These are phyloP conservation scores for Kodamaea leandrae DNA, from an alignment of 805 yeast genomes.

Conservation along the genomic window DNA sequence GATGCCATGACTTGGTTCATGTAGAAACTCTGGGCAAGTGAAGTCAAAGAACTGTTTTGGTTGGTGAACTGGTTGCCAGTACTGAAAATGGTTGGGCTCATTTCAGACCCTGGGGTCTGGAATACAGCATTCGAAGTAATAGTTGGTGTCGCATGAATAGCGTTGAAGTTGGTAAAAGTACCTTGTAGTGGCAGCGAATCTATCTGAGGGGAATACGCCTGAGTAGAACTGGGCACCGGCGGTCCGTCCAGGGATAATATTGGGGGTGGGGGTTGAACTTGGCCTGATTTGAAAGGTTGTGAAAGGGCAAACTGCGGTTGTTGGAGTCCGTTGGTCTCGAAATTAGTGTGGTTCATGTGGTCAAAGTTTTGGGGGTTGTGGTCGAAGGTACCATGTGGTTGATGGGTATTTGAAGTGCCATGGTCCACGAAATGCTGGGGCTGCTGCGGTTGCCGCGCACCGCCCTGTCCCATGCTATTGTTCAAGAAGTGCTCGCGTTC, in stretches of 20 bases:
- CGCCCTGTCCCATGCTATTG: not conserved
- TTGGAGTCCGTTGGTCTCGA: not conserved
- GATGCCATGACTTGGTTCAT: not conserved
- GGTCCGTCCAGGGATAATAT: not conserved
- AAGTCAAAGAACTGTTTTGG: constrained; percentile 1
- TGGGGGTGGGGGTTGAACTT: not conserved
- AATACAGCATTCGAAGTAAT: constrained; percentile 7
- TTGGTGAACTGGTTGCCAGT: constrained; percentile 3
- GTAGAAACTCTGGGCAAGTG: not conserved
- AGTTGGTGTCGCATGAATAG: constrained; percentile 7
- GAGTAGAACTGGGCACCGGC: not conserved
- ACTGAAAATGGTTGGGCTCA: constrained; percentile 7
- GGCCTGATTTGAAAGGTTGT: not conserved
- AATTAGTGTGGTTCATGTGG: not conserved
- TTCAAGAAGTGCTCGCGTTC: not conserved
- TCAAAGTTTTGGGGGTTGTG: not conserved
- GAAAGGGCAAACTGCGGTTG: not conserved
- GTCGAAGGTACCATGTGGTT: not conserved
- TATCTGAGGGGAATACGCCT: constrained; percentile 6
- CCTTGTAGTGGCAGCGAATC: constrained; percentile 9
- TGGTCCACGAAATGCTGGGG: not conserved
- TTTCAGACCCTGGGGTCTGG: constrained; percentile 10
- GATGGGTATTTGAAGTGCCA: not conserved
- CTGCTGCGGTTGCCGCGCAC: not conserved
- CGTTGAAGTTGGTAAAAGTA: constrained; percentile 7